Evolutionary conservation across 1,284 basidiomycete genomes (phyloP).

Genomic region (Irpex sp.): DNA sequence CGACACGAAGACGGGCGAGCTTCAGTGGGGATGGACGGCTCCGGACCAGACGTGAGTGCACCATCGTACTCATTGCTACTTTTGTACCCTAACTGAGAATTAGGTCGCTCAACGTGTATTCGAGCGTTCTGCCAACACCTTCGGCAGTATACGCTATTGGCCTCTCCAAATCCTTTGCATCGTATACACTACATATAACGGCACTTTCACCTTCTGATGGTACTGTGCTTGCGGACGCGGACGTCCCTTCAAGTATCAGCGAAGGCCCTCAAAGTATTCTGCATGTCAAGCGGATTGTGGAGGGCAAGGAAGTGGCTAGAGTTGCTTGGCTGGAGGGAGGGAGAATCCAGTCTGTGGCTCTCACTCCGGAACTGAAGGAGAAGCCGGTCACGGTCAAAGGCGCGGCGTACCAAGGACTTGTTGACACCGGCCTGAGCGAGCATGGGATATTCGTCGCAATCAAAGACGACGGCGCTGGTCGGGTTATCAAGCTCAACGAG

Average conservation of each 20-base stretch:
- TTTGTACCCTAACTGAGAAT: slow-evolving; percentile 2
- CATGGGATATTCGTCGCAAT: slow-evolving; percentile 50
- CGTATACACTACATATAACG: slow-evolving; percentile 63
- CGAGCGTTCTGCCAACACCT: slow-evolving; percentile 49
- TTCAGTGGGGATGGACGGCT: slow-evolving; percentile 60
- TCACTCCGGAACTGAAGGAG: slow-evolving; percentile 49
- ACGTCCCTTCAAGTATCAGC: slow-evolving; percentile 55
- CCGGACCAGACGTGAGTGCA: slow-evolving; percentile 54
- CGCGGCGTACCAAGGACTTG: slow-evolving; percentile 38
- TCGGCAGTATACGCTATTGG: slow-evolving; percentile 64
- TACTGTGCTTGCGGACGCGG: slow-evolving; percentile 40
- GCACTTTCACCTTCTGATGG: slow-evolving; percentile 54
- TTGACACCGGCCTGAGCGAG: slow-evolving; percentile 49
- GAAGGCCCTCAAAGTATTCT: slow-evolving; percentile 41
- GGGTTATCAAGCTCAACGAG: slow-evolving; percentile 45
- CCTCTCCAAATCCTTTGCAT: slow-evolving; percentile 54
- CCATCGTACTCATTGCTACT: not conserved
- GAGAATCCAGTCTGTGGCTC: slow-evolving; percentile 44
- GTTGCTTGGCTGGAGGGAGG: slow-evolving; percentile 68
- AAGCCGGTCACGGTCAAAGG: slow-evolving; percentile 40
- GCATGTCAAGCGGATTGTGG: slow-evolving; percentile 25
- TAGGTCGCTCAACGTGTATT: slow-evolving; percentile 64
- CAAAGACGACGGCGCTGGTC: slow-evolving; percentile 47
- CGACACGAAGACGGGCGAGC: slow-evolving; percentile 41
- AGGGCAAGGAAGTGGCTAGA: slow-evolving; percentile 27